Evolutionary conservation across 2,329 filamentous ascomycete genomes (phyloP).

Genomic region (Aspergillus piperis): DNA sequence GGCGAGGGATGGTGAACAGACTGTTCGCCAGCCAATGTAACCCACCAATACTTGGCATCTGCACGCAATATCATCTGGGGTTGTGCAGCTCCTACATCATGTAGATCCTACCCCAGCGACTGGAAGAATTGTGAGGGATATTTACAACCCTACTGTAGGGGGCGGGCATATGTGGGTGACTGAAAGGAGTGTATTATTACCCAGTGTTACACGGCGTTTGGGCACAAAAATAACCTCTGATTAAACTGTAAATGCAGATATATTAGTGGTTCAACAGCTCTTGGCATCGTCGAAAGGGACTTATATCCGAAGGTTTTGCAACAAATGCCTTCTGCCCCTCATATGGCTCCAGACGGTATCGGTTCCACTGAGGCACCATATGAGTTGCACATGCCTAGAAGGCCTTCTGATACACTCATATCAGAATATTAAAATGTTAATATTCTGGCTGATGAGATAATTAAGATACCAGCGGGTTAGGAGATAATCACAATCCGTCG

Average conservation of each 20-base stretch:
- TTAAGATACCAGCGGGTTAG: not conserved
- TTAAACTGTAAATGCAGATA: not conserved
- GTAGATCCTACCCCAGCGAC: not conserved
- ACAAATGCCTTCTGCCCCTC: not conserved
- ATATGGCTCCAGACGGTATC: not conserved
- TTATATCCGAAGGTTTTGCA: not conserved
- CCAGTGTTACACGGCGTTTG: not conserved
- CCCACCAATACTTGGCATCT: slow-evolving; percentile 16
- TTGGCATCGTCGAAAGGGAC: not conserved
- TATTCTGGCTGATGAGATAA: not conserved
- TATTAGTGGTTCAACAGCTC: not conserved
- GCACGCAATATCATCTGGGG: slow-evolving; percentile 15
- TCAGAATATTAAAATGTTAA: not conserved
- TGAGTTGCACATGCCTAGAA: slow-evolving; percentile 13
- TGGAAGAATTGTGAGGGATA: not conserved
- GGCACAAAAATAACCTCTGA: not conserved
- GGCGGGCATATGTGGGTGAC: not conserved
- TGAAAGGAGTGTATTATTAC: not conserved
- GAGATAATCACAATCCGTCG: not conserved
- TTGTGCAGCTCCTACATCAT: slow-evolving; percentile 4
- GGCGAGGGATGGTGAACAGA: slow-evolving; percentile 10
- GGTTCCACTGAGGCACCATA: slow-evolving; percentile 7
- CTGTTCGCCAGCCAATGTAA: slow-evolving; percentile 16
- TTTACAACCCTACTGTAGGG: not conserved
- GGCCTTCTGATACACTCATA: slow-evolving; percentile 10